Evolutionary conservation across 306 rosid genomes (phyloP), one percentile per base, ranked within the genome.

Genomic region (Trichosanthes truncata): DNA sequence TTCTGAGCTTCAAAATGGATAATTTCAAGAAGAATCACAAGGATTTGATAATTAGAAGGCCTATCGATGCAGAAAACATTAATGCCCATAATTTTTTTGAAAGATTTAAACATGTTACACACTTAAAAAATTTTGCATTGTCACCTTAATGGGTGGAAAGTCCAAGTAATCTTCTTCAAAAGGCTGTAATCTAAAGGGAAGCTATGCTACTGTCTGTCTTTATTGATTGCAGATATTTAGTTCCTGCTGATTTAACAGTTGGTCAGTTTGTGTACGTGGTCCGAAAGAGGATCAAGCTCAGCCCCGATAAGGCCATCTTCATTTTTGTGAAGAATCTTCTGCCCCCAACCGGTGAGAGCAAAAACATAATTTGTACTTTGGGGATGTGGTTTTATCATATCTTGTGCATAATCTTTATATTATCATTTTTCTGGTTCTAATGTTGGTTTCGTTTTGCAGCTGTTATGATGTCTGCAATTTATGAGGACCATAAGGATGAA

Each of bases 211-310:
- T 74, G 17, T n/a, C n/a, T n/a, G n/a, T 89, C 59, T 85, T 81
- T 49, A 83, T 81, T 73, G 86, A 65, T 78, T 80, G 65, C 51
- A 90, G 93, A 76, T 88, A 83, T 82, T 84, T 90, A 79, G 93
- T 90, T 72, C 90, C 91, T 60, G 90, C 89, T 33, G 87, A 86
- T 83, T 76, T 88, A 84, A 86, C 89, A 29, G 89, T 90, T 60
- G 89, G 89, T 23, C 92, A 90, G 87, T 86, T 90, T 60, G 93
- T 90, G 56, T 85, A 85, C 69, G 90, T 90, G 74, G 84, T 90
- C 38, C 85, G 90, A 31, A 90, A 87, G 84, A 86, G 87, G 77
- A 88, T 90, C 84, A 88, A 88, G 77, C 86, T 90, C 49, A 76
- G 89, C 83, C 87, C 92, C 3, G 89, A 88, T 82, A 87, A 88